Evolutionary conservation across 1,284 basidiomycete species (phyloP).

Genomic region (Melampsora larici-populina): DNA sequence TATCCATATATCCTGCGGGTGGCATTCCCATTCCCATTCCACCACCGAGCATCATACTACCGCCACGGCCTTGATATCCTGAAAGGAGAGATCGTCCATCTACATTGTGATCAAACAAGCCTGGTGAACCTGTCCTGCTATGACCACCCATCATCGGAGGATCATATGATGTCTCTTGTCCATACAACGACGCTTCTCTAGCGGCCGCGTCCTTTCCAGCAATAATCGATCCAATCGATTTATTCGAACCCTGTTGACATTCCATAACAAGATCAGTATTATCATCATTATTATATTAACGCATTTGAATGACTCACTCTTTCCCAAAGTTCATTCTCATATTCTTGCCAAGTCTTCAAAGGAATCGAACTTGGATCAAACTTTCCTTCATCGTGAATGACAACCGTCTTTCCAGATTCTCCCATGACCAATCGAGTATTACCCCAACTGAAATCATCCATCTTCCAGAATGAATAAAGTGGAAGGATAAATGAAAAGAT

Average conservation of each 20-base stretch:
- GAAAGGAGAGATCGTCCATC: constrained; percentile 41
- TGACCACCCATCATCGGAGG: constrained; percentile 37
- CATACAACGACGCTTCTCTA: constrained; percentile 41
- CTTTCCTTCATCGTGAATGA: constrained; percentile 94
- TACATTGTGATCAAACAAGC: constrained; percentile 30
- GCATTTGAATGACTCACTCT: constrained; percentile 61
- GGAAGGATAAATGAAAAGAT: constrained; percentile 89
- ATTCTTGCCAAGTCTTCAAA: constrained; percentile 93
- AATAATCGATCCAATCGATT: constrained; percentile 41
- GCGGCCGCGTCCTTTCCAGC: constrained; percentile 38
- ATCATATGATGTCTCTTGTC: constrained; percentile 42
- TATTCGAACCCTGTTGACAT: constrained; percentile 37
- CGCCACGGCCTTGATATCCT: constrained; percentile 40
- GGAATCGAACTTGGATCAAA: constrained; percentile 90
- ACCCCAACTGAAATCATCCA: constrained; percentile 74
- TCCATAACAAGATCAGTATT: neutral
- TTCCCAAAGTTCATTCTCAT: constrained; percentile 94
- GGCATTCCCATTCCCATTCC: constrained; percentile 30
- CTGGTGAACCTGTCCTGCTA: constrained; percentile 41
- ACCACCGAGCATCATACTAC: constrained; percentile 26
- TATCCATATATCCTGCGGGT: constrained; percentile 19
- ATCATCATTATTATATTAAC: neutral
- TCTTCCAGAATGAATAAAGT: constrained; percentile 95
- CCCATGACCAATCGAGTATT: constrained; percentile 87
- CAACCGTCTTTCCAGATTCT: constrained; percentile 88